Evolutionary conservation across 306 rosid species (phyloP), one percentile per base, ranked within the genome.

Genomic region (Acacia crassicarpa): DNA sequence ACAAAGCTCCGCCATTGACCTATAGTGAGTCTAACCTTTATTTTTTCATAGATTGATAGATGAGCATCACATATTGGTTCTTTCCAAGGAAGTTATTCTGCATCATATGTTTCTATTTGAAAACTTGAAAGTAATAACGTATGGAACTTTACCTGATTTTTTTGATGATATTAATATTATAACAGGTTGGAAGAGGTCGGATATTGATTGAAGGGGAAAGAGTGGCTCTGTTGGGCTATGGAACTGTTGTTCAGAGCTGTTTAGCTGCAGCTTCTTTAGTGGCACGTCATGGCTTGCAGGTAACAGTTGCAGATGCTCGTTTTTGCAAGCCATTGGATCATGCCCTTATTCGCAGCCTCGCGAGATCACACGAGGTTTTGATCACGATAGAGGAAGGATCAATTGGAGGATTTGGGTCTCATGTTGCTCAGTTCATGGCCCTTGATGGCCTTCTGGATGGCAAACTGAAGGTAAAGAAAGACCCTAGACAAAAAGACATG

Each of bases 371-470:
- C 2, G 97, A 93, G 72, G 80, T 91, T 84, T 51, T 95, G 83
- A 89, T 95, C 85, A 95, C 99, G 0, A 91, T 95, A 5, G 98
- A 95, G 89, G 99, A 93, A 88, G 97, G 98, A 77, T 95, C 98
- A 2, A 90, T 95, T 20, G 98, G 98, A 72, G 99, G 99, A 45
- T 95, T 95, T 66, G 97, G 97, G 33, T 95, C 97, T 53, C 98
- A 93, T 70, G 99, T 95, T 85, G 95, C 84, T 74, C 99, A 95
- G 80, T 95, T 95, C 86, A 81, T 95, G 87, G 97, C 99, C 77
- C 97, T 95, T 20, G 94, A 95, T 82, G 99, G 98, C 68, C 99
- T 95, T 79, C 91, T 95, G 35, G 99, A 95, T 79, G 94, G 94
- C 17, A 88, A 91, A 45, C 72, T 93, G 56, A 95, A 88, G 97